Evolutionary conservation across 2,329 filamentous ascomycete genomes (phyloP), one percentile per base, ranked within the genome.

Genomic region (Zymoseptoria pseudotritici): DNA sequence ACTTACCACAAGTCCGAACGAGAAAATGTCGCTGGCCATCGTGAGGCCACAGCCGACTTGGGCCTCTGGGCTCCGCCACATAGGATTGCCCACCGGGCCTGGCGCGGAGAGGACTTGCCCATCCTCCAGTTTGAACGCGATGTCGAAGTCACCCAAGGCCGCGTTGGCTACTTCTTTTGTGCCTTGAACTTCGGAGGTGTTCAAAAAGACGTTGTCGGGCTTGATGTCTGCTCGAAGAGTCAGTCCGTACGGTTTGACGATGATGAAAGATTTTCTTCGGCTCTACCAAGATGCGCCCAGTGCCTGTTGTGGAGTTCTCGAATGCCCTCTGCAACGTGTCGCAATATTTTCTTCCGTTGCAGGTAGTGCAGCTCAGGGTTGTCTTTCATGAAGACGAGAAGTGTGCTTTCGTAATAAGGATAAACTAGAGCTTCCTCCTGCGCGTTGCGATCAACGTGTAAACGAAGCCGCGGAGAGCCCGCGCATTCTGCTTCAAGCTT

Each of bases 301-400:
- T 69, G 61, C 66, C 73, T 73, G 56, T 53, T 59, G 65, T 73
- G 70, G 60, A 75, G 67, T 57, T 75, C 70, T 67, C 69, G 60
- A 62, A 75, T 69, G 57, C 70, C 72, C 57, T 74, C 69, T 69
- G 65, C 70, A 58, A 64, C 61, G 52, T 64, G 55, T 63, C 63
- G 66, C 65, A 76, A 58, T 24, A 74, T 72, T 58, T 69, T 72
- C 61, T 70, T 67, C 63, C 66, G 66, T 71, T 67, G 69, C 53
- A 51, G 55, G 20, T 49, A 4, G 61, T 69, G 63, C 63, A 75
- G 65, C 50, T 72, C 66, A 53, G 63, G 55, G 65, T 75, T 60
- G 5, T 71, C 62, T 60, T 67, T 53, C 57, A 76, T 62, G 50
- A 76, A 65, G 60, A 57, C 61, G 61, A 75, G 72, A 42, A 76